Evolutionary conservation across 2,329 filamentous ascomycete species (phyloP), one percentile per base, ranked within the genome.

Genomic region (Dryadomyces quercivorus): DNA sequence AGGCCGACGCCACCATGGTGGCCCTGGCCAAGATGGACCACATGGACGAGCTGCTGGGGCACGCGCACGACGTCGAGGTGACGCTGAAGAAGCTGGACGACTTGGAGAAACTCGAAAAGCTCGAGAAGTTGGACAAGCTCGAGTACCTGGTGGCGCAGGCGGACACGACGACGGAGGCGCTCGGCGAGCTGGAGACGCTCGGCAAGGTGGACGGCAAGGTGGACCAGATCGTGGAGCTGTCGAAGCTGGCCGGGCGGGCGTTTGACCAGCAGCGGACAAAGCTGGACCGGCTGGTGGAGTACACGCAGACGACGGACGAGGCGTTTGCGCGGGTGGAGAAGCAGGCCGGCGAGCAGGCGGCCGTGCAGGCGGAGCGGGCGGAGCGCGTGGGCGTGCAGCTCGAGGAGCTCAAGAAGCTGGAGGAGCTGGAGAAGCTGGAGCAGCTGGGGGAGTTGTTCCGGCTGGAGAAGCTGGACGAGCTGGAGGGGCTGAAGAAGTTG

Each of bases 1-100:
- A 87, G 38, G 77, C 97, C 9, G 89, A 96, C 61, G 80, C 89
- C 65, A 92, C 97, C 50, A 52, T 52, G 7, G 58, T 56, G 36
- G 50, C 55, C 55, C 6, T 58, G 13, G 50, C 49, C 12, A 59
- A 60, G 36, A 48, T 59, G 10, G 56, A 59, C 49, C 47, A 57
- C 49, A 44, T 54, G 10, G 42, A 54, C 42, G n/a, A 54, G 12
- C 55, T 59, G 22, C 53, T 60, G 5, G 57, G 59, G 57, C 56
- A 52, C 42, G 38, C 12, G 8, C 13, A 36, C 26, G 26, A 31
- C 26, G 26, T 31, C 3, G 59, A 59, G 9, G 54, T 49, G 9
- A 53, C 55, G 3, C 54, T 58, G 51, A 56, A 54, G 51, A 46
- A 55, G 0, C 46, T 58, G 18, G 42, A 40, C 10, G 4, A 36